Conservation (phyloP, 257 asterid species). For the Linaria vulgaris region DNA sequence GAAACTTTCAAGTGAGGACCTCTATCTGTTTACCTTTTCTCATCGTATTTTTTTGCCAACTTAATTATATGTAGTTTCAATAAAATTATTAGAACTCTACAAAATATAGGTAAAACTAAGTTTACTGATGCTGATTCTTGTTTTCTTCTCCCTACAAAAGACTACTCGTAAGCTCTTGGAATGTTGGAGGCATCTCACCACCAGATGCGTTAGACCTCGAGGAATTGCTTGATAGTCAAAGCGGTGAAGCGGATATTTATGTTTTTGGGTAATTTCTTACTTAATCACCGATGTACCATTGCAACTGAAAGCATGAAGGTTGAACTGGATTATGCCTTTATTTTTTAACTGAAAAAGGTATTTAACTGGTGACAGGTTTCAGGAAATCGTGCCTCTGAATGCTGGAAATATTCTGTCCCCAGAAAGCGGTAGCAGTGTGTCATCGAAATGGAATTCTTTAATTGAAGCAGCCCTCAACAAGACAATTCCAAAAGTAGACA, state of each 20-base stretch:
- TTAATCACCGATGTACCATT: not conserved
- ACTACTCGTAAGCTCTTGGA: conserved; percentile 67
- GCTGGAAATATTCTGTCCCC: conserved; percentile 50
- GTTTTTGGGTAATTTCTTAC: conserved; percentile 36
- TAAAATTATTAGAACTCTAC: too few species aligned
- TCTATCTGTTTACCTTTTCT: not conserved
- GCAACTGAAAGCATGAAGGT: not conserved
- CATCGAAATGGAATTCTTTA: conserved; percentile 55
- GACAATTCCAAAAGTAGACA: conserved; percentile 29
- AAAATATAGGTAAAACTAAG: conserved; percentile 11
- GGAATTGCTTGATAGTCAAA: conserved; percentile 43
- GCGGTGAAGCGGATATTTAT: conserved; percentile 52
- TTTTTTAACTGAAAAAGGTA: conserved; percentile 9
- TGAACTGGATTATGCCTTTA: not conserved
- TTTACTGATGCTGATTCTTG: conserved; percentile 27
- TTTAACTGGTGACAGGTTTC: conserved; percentile 50
- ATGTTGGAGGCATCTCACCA: conserved; percentile 60
- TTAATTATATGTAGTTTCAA: too few species aligned
- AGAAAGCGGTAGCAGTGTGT: conserved; percentile 34
- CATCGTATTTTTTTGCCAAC: not conserved
- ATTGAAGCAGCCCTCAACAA: conserved; percentile 53
- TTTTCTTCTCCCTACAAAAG: conserved; percentile 31
- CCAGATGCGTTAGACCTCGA: conserved; percentile 48
- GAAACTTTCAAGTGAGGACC: conserved; percentile 27
- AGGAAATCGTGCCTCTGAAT: conserved; percentile 66